Percentiles rank a stretch among this genome's conserved stretches.
Evolutionary conservation across 2,329 filamentous ascomycete species (phyloP).

Genomic region (Ascochyta rabiei): DNA sequence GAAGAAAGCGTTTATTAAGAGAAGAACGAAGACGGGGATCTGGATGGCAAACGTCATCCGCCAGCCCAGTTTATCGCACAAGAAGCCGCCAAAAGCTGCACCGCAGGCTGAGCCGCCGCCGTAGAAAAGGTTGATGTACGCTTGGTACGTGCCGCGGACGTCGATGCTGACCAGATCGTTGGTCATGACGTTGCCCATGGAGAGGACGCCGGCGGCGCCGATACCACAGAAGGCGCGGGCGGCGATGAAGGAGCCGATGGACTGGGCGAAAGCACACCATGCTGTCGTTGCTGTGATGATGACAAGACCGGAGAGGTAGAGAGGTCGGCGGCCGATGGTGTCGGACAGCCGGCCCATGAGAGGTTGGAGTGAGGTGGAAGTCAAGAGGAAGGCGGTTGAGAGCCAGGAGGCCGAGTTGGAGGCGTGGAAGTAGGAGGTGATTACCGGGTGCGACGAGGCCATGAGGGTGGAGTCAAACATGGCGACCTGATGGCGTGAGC

Average conservation of each 20-base stretch:
- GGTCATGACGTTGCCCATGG: constrained; percentile 72
- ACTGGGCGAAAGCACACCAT: constrained; percentile 71
- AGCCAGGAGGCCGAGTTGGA: constrained; percentile 84
- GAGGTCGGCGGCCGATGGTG: constrained; percentile 69
- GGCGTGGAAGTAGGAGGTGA: constrained; percentile 78
- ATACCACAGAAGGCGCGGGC: constrained; percentile 74
- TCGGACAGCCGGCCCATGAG: constrained; percentile 77
- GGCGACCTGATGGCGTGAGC: constrained; percentile 42
- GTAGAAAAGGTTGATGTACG: constrained; percentile 68
- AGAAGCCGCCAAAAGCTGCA: constrained; percentile 71
- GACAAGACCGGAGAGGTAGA: constrained; percentile 68
- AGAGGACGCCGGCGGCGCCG: constrained; percentile 73
- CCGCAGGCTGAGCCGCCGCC: constrained; percentile 61
- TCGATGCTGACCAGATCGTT: constrained; percentile 77
- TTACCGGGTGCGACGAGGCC: constrained; percentile 80
- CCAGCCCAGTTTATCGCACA: constrained; percentile 75
- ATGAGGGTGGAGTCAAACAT: constrained; percentile 79
- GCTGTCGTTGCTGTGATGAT: constrained; percentile 69
- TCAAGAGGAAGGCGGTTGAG: constrained; percentile 78
- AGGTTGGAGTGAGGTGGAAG: constrained; percentile 77
- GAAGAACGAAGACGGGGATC: constrained; percentile 55
- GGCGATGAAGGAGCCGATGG: constrained; percentile 72
- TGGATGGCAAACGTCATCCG: constrained; percentile 69
- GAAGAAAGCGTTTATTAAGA: constrained; percentile 52
- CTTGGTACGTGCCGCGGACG: constrained; percentile 74